Evolutionary conservation across 768 basidiomycete genomes (phyloP).

Genomic region (Tremella mesenterica): DNA sequence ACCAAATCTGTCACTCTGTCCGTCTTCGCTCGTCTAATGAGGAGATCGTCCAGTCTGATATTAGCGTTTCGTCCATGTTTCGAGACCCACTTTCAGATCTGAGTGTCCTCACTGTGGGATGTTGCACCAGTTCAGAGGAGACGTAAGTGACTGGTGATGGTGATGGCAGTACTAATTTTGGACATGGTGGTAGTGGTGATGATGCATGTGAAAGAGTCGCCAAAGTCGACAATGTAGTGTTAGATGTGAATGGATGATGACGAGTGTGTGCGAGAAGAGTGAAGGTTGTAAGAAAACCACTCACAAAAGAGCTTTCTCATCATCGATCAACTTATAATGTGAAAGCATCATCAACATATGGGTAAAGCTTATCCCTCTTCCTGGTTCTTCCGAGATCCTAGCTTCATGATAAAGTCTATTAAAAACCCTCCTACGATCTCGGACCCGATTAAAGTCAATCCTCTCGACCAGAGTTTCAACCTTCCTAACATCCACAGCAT

Average conservation of each 20-base stretch:
- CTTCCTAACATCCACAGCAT: conserved; percentile 56
- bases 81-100: not conserved
- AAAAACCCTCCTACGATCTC: conserved; percentile 61
- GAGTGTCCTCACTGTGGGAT: not conserved
- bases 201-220: too few species aligned
- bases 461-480: conserved; percentile 54
- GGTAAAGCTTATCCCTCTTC: conserved; percentile 79
- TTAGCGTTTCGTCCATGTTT: too few species aligned
- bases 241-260: too few species aligned
- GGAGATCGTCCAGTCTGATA: conserved; percentile 67
- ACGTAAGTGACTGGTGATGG: too few species aligned
- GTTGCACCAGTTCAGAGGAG: not conserved
- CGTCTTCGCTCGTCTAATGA: conserved; percentile 64
- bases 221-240: too few species aligned
- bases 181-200: too few species aligned
- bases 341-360: conserved; percentile 78
- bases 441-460: conserved; percentile 59
- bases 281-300: conserved; percentile 41
- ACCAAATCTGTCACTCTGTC: conserved; percentile 73
- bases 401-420: conserved; percentile 82
- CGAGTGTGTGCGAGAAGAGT: too few species aligned
- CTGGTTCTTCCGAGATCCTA: conserved; percentile 58
- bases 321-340: conserved; percentile 84
- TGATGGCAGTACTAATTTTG: too few species aligned
- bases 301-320: conserved; percentile 77